A percentile compares a stretch with the other conserved stretches of the same genome.
Conservation (phyloP, 805 yeast species). For the Candida lessepsii region DNA sequence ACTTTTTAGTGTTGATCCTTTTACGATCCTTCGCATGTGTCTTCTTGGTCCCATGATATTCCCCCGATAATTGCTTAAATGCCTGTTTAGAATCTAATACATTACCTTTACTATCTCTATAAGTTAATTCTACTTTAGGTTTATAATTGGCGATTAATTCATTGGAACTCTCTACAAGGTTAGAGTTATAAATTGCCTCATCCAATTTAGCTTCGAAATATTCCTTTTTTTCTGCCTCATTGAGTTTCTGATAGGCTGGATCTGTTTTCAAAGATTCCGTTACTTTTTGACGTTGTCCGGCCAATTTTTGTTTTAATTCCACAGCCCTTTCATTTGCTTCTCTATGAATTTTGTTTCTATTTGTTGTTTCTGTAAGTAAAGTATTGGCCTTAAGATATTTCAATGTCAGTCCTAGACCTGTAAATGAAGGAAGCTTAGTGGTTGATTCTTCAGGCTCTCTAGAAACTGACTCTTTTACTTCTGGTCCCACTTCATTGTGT, state of each 20-base stretch:
- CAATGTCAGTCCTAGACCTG: slow-evolving; percentile 28
- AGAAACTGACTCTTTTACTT: no score
- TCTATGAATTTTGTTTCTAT: neutral
- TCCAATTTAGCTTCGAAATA: slow-evolving; percentile 29
- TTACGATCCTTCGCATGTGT: slow-evolving; percentile 4
- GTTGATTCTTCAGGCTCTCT: neutral
- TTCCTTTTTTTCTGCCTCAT: slow-evolving; percentile 28
- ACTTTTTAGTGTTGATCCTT: neutral
- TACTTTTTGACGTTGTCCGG: slow-evolving; percentile 34
- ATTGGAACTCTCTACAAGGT: slow-evolving; percentile 17
- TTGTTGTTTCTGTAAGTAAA: slow-evolving; percentile 12
- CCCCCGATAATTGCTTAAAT: slow-evolving; percentile 71
- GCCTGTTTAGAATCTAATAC: slow-evolving; percentile 66
- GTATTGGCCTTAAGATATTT: slow-evolving; percentile 25
- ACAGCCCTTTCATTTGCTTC: slow-evolving; percentile 30
- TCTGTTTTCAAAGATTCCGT: slow-evolving; percentile 29
- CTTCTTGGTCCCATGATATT: slow-evolving; percentile 61
- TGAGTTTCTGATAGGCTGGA: slow-evolving; percentile 22
- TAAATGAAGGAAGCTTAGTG: neutral
- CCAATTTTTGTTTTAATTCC: slow-evolving; percentile 25
- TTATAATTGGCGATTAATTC: slow-evolving; percentile 27
- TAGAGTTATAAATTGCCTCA: slow-evolving; percentile 25
- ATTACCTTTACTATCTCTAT: slow-evolving; percentile 65
- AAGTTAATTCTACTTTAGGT: slow-evolving; percentile 52
- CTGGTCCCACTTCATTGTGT: no score